Base-by-base conservation (phyloP, 2,329 filamentous ascomycete species). In the Colletotrichum noveboracense region DNA sequence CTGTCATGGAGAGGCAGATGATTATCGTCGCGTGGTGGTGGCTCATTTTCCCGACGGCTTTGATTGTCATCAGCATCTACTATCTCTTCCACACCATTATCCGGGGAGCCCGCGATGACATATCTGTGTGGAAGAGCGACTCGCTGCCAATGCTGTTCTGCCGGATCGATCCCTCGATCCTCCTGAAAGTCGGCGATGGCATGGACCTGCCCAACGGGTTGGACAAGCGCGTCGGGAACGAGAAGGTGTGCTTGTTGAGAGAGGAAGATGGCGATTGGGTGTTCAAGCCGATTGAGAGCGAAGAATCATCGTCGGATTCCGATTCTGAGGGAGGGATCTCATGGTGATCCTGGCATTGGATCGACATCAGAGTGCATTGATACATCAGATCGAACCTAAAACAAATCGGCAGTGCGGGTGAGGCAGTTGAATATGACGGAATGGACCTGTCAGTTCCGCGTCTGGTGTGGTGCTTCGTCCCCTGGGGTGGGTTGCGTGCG, bases 111-210 rank as follows among this genome's bases (percentile, higher is more conserved):
- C 81, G 81, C 32, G 82, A 85, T 70, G 81, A 80, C 5, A 81
- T 86, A 7, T 82, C 80, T 28, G 83, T 82, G 6, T 85, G 84
- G 84, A 86, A 86, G 70, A 79, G 81, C 24, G 82, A 83, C 60
- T 84, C 83, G 14, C 75, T 86, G 70, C 84, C 84, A 2, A 84
- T 86, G 83, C 75, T 86, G 10, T 86, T 86, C 67, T 84, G 82
- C 62, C 80, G 81, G 8, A 82, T 86, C 21, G 82, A 85, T 56
- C 78, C 79, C 7, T 79, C 79, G 30, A 84, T 85, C 36, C 80
- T 83, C 21, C 79, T 75, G 5, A 79, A 79, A 14, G 82, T 84
- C 7, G 67, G 74, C 1, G 78, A 83, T 55, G 83, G 79, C 18
- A 85, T 86, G 83, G 81, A 86, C 70, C 75, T 82, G 9, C 84